Evolutionary conservation across 2,329 filamentous ascomycete species (phyloP).

Genomic region (Elsinoe perseae): DNA sequence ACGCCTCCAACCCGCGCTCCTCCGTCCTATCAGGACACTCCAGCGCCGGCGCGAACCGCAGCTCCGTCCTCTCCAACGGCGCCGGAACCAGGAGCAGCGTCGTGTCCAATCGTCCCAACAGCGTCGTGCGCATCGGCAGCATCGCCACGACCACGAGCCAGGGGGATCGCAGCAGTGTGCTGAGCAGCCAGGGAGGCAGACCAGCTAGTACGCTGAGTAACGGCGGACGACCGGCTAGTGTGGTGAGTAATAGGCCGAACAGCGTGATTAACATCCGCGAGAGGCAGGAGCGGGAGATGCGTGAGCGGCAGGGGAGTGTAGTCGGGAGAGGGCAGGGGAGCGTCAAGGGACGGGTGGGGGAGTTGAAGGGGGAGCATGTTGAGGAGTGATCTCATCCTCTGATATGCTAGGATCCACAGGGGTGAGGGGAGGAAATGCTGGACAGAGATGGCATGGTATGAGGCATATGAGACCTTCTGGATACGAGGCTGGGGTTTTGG

Average conservation of each 20-base stretch:
- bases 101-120: background rate
- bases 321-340: background rate
- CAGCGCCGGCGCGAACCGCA: background rate
- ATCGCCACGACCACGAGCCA: background rate
- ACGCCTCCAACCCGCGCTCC: slow-evolving; percentile 2
- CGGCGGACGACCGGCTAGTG: background rate
- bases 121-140: background rate
- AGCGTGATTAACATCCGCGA: slow-evolving; percentile 9
- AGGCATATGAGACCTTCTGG: no score
- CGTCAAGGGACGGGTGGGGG: background rate
- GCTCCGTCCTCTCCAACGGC: background rate
- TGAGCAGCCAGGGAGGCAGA: background rate
- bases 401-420: no score
- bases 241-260: slow-evolving; percentile 7
- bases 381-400: no score
- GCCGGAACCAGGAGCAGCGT: background rate
- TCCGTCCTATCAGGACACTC: background rate
- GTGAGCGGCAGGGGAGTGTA: background rate
- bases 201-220: background rate
- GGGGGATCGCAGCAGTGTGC: background rate
- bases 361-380: slow-evolving; percentile 7
- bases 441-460: no score
- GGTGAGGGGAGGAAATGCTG: no score
- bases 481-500: no score
- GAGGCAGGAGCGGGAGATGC: slow-evolving; percentile 1